A percentile compares a stretch with the other conserved stretches of the same genome.
phyloP scores from a whole-genome alignment of 768 basidiomycete species.

The Agaricus subrufescens region DNA sequence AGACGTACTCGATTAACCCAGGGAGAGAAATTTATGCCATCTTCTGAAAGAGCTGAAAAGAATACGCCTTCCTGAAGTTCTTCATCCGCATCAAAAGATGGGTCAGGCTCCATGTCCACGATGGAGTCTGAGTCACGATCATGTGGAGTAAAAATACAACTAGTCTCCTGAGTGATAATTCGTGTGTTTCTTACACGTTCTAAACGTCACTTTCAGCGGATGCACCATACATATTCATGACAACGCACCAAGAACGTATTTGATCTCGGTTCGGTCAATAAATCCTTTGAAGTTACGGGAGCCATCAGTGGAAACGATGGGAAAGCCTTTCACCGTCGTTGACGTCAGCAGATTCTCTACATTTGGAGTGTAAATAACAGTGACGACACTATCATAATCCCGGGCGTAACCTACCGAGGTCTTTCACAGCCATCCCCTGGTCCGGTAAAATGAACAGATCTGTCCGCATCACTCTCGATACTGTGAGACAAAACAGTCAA shows the following conservation, averaged over 20 bases:
- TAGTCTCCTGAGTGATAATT: slow-evolving; percentile 57
- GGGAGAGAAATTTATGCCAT: slow-evolving; percentile 69
- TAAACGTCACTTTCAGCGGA: slow-evolving; percentile 22
- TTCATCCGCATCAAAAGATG: slow-evolving; percentile 59
- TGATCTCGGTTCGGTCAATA: slow-evolving; percentile 81
- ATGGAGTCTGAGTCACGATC: slow-evolving; percentile 31
- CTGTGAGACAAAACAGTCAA: slow-evolving; percentile 31
- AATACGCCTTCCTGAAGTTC: slow-evolving; percentile 57
- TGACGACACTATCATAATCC: neutral
- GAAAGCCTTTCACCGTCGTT: slow-evolving; percentile 87
- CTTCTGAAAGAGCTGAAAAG: slow-evolving; percentile 51
- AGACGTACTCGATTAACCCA: slow-evolving; percentile 88
- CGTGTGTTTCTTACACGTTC: slow-evolving; percentile 69
- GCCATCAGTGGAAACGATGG: slow-evolving; percentile 67
- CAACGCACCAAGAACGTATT: slow-evolving; percentile 73
- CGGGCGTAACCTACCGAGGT: slow-evolving; percentile 62
- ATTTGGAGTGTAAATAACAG: slow-evolving; percentile 42
- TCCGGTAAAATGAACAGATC: slow-evolving; percentile 72
- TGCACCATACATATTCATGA: slow-evolving; percentile 4
- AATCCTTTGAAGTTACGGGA: slow-evolving; percentile 72
- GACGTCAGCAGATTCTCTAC: slow-evolving; percentile 46
- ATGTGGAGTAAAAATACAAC: slow-evolving; percentile 64
- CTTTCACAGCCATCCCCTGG: slow-evolving; percentile 68
- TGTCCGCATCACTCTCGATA: slow-evolving; percentile 86
- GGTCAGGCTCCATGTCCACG: slow-evolving; percentile 39